Percentiles rank a stretch among this genome's conserved stretches.
These are phyloP conservation scores for Agrocybe praecox DNA, from an alignment of 768 basidiomycete species.

Conservation along the genomic window DNA sequence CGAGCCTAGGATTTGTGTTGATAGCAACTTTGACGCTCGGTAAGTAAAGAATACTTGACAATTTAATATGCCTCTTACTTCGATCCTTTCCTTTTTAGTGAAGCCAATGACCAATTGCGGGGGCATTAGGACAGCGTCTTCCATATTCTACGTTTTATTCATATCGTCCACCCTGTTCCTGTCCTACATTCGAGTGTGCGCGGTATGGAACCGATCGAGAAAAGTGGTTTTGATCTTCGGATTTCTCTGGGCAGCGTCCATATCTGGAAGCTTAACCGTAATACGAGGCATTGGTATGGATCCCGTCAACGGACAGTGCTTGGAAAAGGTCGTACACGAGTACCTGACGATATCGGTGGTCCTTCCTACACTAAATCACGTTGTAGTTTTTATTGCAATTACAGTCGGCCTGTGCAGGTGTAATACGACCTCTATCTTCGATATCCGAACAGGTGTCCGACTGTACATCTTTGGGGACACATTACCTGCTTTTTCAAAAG, in stretches of 20 bases:
- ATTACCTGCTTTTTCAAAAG: conserved; percentile 9
- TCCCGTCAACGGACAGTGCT: neutral
- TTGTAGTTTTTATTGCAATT: conserved; percentile 1
- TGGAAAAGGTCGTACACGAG: neutral
- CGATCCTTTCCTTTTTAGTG: neutral
- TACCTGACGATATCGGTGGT: neutral
- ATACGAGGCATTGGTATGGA: neutral
- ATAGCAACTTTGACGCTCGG: neutral
- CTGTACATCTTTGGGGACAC: conserved; percentile 1
- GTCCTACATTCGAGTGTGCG: neutral
- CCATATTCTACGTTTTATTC: conserved; percentile 1
- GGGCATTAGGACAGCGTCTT: neutral
- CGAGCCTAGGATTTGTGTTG: neutral
- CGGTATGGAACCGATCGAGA: neutral
- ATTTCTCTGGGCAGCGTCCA: neutral
- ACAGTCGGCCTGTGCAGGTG: neutral
- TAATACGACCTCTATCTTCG: neutral
- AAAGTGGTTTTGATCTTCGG: neutral
- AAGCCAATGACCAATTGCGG: neutral
- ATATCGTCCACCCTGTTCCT: neutral
- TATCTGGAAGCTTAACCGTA: conserved; percentile 1
- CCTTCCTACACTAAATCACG: neutral
- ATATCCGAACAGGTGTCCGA: neutral
- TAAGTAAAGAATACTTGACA: neutral
- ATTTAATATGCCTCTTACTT: neutral